Conservation (phyloP, 164 flowering plant species). For the Kingdonia uniflora region DNA sequence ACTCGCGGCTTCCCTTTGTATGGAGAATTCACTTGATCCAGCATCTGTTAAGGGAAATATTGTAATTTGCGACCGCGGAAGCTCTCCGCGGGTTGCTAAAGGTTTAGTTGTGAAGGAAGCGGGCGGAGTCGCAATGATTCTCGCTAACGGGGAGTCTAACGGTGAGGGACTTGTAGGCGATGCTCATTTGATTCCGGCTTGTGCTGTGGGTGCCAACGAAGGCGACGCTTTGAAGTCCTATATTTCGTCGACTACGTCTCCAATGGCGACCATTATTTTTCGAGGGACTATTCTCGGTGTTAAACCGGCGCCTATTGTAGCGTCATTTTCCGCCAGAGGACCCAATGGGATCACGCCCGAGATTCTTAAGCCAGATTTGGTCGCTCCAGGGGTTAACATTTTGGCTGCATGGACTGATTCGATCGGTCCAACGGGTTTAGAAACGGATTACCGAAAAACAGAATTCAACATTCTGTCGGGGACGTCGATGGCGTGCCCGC, state of each 20-base stretch:
- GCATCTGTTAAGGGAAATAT: conserved; percentile 48
- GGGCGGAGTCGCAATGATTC: conserved; percentile 81
- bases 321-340: conserved; percentile 77
- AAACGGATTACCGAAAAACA: conserved; percentile 38
- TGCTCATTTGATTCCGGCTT: conserved; percentile 67
- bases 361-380: conserved; percentile 69
- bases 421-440: conserved; percentile 66
- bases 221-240: conserved; percentile 52
- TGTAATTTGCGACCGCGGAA: conserved; percentile 78
- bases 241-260: conserved; percentile 21
- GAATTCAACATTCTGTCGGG: conserved; percentile 82
- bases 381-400: conserved; percentile 84
- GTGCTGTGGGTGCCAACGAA: conserved; percentile 58
- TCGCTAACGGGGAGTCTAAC: conserved; percentile 52
- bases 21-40: conserved; percentile 64
- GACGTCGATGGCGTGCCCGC: conserved; percentile 85
- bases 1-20: conserved; percentile 50
- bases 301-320: conserved; percentile 82
- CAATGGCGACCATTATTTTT: conserved; percentile 55
- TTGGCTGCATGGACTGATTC: conserved; percentile 82
- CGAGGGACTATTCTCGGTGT: conserved; percentile 57
- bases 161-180: conserved; percentile 85
- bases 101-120: conserved; percentile 73
- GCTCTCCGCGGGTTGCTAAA: conserved; percentile 61
- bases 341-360: conserved; percentile 66